These are phyloP conservation scores for Monoraphidium neglectum DNA, from an alignment of 139 green algal genomes.

Conservation along the genomic window DNA sequence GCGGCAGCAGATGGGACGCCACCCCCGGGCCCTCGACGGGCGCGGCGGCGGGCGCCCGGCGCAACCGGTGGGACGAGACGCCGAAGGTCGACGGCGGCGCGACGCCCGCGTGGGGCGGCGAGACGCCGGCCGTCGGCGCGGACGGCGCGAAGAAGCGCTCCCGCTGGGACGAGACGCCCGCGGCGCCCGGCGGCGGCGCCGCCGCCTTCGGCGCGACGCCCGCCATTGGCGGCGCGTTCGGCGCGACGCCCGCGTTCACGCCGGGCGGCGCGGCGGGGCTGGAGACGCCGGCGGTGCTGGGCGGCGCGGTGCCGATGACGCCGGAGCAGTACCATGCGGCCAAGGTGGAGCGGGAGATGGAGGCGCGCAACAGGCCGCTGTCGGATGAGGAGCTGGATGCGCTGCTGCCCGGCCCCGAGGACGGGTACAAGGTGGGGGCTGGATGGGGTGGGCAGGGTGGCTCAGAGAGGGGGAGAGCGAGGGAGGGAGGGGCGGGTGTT, in stretches of 20 bases:
- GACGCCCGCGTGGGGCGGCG: conserved; percentile 43
- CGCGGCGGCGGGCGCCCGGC: conserved; percentile 17
- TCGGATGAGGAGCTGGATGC: conserved; percentile 96
- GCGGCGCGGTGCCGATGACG: conserved; percentile 60
- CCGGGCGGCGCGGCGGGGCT: conserved; percentile 12
- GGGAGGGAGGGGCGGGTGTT: too few relatives aligned
- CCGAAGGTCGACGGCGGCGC: conserved; percentile 33
- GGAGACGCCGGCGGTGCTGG: conserved; percentile 20
- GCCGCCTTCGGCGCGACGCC: conserved; percentile 46
- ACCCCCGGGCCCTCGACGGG: conserved; percentile 47
- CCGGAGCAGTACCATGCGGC: conserved; percentile 78
- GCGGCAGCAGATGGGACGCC: conserved; percentile 65
- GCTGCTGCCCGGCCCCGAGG: conserved; percentile 84
- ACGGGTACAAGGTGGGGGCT: conserved; percentile 78
- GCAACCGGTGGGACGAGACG: conserved; percentile 79
- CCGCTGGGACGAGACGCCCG: conserved; percentile 88
- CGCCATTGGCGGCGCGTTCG: conserved; percentile 39
- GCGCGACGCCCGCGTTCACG: conserved; percentile 67
- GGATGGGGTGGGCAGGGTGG: neutral
- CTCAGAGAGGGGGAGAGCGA: neutral
- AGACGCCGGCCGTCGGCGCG: conserved; percentile 41
- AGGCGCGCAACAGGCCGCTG: conserved; percentile 90
- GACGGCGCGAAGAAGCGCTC: conserved; percentile 59
- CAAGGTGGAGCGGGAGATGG: conserved; percentile 87
- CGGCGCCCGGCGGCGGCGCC: conserved; percentile 29